Base-by-base conservation (phyloP, 1,284 basidiomycete genomes). In the Gymnopus androsaceus region DNA sequence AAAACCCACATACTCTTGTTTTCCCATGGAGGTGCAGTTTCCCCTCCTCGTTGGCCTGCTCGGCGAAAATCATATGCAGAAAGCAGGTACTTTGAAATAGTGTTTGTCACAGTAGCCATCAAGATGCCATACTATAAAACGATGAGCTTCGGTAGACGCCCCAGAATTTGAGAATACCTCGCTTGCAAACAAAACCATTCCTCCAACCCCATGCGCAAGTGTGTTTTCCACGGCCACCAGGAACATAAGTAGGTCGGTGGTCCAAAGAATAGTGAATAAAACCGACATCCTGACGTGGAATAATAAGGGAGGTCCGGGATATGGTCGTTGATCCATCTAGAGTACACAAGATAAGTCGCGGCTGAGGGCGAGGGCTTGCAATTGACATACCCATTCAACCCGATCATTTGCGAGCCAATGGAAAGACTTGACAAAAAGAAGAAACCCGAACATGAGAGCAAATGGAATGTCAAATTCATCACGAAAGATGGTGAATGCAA, bases 1-100 rank as follows among this genome's bases (percentile, higher is more conserved):
- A 98, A 97, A 14, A 94, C 78, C 77, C 88, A 96, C 86, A 98
- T 96, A 75, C 92, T 95, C 79, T 99, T 99, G 66, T 92, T 88
- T 71, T 99, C 95, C 97, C 96, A 99, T 46, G 88, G 84, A 56
- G 93, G 92, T 0, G 93, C 93, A 67, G 91, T 91, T 64, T 89
- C 92, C 30, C 92, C 87, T 21, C 93, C 93, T 56, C 89, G 76
- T 48, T 76, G 74, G 51, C 82, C 81, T 2, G 93, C 92, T 37
- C 92, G 81, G 25, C 90, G 81, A 38, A 94, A 75, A 67, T 98
- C 97, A 61, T 91, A 81, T 21, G 90, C 74, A 54, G 90, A 93
- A 58, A 98, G 82, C n/a, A 82, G 63, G 69, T 99, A 99, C 69
- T 95, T 94, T 51, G 87, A 81, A 53, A 90, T 84, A 5, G 87